Conservation (phyloP, 257 asterid genomes). For the Eucommia ulmoides region DNA sequence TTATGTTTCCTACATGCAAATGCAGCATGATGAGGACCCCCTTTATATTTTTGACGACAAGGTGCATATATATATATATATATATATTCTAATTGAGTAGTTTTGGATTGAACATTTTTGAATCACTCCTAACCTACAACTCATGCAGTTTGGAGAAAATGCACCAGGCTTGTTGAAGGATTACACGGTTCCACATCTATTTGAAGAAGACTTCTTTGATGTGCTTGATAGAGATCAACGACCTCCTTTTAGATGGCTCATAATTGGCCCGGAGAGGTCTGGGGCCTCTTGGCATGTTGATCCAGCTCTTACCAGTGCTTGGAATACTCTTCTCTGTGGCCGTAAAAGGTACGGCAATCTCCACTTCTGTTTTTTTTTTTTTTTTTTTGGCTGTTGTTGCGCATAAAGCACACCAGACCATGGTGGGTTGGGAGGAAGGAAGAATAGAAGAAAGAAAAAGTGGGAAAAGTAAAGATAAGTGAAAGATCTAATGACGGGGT, state of each 20-base stretch:
- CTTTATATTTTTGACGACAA: slow-evolving; percentile 83
- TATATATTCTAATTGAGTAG: too few relatives aligned
- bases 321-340: slow-evolving; percentile 98
- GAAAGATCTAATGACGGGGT: too few relatives aligned
- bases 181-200: slow-evolving; percentile 53
- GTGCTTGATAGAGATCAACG: slow-evolving; percentile 65
- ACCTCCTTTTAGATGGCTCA: slow-evolving; percentile 94
- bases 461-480: too few relatives aligned
- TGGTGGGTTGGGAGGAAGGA: too few relatives aligned
- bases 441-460: too few relatives aligned
- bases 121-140: not conserved
- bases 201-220: slow-evolving; percentile 91
- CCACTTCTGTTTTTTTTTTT: too few relatives aligned
- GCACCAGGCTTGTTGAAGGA: not conserved
- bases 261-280: slow-evolving; percentile 95
- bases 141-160: slow-evolving; percentile 6
- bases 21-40: slow-evolving; percentile 97
- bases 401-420: too few relatives aligned
- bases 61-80: slow-evolving; percentile 31
- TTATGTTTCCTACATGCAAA: slow-evolving; percentile 58
- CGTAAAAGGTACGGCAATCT: slow-evolving; percentile 79
- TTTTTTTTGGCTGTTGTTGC: too few relatives aligned
- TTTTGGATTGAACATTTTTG: slow-evolving; percentile 39
- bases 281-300: slow-evolving; percentile 99
- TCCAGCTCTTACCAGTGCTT: slow-evolving; percentile 98